phyloP scores from a whole-genome alignment of 2,329 filamentous ascomycete species.

The Dactylellina parvicollis region DNA sequence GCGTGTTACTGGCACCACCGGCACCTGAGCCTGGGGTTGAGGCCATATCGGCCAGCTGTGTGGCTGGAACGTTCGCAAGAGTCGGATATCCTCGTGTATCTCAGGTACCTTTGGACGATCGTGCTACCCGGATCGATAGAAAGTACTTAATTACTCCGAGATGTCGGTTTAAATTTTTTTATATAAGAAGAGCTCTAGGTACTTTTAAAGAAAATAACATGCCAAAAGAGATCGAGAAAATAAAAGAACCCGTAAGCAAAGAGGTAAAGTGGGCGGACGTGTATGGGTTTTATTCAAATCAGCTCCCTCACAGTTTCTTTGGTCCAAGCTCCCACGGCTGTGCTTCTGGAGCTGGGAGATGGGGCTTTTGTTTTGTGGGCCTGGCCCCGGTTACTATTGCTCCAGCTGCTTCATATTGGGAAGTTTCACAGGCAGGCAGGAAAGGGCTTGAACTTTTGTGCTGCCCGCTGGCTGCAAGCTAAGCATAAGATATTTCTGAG shows the following conservation, averaged over 20 bases:
- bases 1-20: conserved; percentile 29
- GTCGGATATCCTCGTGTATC: not conserved
- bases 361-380: not conserved
- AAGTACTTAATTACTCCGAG: no score
- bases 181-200: not conserved
- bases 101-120: not conserved
- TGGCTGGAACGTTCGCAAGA: not conserved
- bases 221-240: not conserved
- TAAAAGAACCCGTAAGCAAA: not conserved
- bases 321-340: conserved; percentile 9
- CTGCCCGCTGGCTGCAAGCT: not conserved
- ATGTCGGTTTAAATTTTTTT: not conserved
- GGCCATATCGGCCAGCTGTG: conserved; percentile 29
- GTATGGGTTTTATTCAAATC: conserved; percentile 28
- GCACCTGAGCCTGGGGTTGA: conserved; percentile 32
- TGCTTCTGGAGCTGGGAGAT: not conserved
- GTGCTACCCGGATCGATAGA: not conserved
- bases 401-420: not conserved
- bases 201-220: not conserved
- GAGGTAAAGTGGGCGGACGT: not conserved
- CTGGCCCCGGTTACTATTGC: not conserved
- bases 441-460: no score
- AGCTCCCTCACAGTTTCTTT: not conserved
- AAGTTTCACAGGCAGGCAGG: conserved; percentile 22
- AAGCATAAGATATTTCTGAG: not conserved